phyloP scores from a whole-genome alignment of 164 flowering plant species.

The Macadamia tetraphylla region DNA sequence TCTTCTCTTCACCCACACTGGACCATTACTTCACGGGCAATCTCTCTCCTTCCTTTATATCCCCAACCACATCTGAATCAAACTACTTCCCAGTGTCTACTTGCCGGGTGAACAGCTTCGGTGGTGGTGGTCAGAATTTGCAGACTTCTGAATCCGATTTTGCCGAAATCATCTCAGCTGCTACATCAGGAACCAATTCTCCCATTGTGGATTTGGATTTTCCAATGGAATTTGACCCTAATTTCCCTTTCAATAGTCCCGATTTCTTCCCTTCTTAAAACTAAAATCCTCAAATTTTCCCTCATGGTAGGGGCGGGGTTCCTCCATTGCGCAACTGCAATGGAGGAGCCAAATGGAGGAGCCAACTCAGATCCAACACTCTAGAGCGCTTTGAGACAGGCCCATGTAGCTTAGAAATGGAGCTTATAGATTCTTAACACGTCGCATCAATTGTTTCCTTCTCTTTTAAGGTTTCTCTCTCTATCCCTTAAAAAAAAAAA shows the following conservation, averaged over 20 bases:
- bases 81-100: conserved; percentile 34
- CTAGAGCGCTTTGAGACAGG: too few relatives aligned
- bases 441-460: too few relatives aligned
- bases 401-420: too few relatives aligned
- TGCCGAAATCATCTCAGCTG: conserved; percentile 51
- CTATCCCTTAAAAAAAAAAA: too few relatives aligned
- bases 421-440: too few relatives aligned
- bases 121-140: conserved; percentile 22
- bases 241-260: conserved; percentile 41
- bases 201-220: conserved; percentile 55
- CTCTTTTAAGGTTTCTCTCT: too few relatives aligned
- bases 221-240: conserved; percentile 31
- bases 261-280: conserved; percentile 30
- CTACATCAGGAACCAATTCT: conserved; percentile 58
- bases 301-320: too few relatives aligned
- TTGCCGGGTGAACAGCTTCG: conserved; percentile 27
- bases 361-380: too few relatives aligned
- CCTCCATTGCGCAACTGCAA: too few relatives aligned
- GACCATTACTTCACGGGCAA: conserved; percentile 16
- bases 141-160: conserved; percentile 37
- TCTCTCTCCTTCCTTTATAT: conserved; percentile 23
- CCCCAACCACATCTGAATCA: conserved; percentile 37
- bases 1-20: neutral
- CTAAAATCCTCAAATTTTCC: too few relatives aligned
- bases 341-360: too few relatives aligned